Percentiles rank a stretch among this genome's conserved stretches.
These are phyloP conservation scores for Phytophthora pini DNA, from an alignment of 352 stramenopile genomes.

Conservation along the genomic window DNA sequence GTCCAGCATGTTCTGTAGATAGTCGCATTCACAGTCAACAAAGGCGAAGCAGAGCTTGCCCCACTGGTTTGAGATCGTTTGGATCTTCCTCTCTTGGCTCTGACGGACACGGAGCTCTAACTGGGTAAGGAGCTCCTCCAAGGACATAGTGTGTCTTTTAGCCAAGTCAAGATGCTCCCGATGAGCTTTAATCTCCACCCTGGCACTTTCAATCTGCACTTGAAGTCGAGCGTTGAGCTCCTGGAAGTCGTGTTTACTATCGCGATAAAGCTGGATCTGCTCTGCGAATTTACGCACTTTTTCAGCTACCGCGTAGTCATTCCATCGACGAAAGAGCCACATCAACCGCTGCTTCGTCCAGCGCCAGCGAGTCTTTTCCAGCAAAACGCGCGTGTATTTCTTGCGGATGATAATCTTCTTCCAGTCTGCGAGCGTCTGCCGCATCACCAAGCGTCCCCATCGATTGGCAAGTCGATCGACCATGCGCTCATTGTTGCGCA, in stretches of 20 bases:
- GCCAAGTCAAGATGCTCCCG: slow-evolving; percentile 70
- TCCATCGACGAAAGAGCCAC: slow-evolving; percentile 57
- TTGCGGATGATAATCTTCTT: slow-evolving; percentile 77
- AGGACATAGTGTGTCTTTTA: slow-evolving; percentile 58
- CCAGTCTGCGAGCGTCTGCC: slow-evolving; percentile 71
- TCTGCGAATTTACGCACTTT: slow-evolving; percentile 42
- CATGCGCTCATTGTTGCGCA: slow-evolving; percentile 71
- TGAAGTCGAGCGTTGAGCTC: slow-evolving; percentile 59
- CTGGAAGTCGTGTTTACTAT: slow-evolving; percentile 58
- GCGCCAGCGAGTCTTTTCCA: slow-evolving; percentile 60
- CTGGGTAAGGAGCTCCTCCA: slow-evolving; percentile 63
- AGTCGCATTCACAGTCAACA: slow-evolving; percentile 59
- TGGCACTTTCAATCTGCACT: slow-evolving; percentile 57
- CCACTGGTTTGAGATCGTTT: slow-evolving; percentile 74
- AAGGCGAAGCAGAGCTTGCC: slow-evolving; percentile 60
- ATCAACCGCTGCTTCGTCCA: slow-evolving; percentile 59
- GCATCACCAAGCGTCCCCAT: slow-evolving; percentile 56
- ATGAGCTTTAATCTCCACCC: slow-evolving; percentile 50
- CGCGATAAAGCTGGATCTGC: slow-evolving; percentile 55
- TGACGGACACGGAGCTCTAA: slow-evolving; percentile 53
- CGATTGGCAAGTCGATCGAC: slow-evolving; percentile 61
- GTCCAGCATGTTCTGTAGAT: slow-evolving; percentile 70
- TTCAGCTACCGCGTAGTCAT: slow-evolving; percentile 40
- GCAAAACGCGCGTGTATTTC: slow-evolving; percentile 74
- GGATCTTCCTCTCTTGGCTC: slow-evolving; percentile 66